phyloP scores from a whole-genome alignment of 106 monocot species.

The Narthecium ossifragum region DNA sequence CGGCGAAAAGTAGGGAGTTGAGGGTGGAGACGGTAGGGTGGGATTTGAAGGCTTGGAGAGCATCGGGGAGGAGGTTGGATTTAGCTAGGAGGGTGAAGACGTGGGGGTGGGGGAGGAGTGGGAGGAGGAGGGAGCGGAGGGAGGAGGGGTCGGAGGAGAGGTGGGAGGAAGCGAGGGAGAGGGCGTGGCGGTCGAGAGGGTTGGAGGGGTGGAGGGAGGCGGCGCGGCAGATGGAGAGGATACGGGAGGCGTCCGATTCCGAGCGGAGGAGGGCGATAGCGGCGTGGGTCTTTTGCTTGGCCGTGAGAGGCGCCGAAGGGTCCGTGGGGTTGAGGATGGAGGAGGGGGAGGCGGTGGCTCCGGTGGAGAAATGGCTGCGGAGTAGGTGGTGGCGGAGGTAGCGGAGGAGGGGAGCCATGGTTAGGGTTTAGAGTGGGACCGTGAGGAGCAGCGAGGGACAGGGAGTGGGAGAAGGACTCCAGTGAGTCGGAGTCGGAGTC shows the following conservation, averaged over 20 bases:
- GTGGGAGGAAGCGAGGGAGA: constrained; percentile 45
- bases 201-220: constrained; percentile 40
- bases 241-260: constrained; percentile 38
- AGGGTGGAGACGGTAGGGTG: constrained; percentile 34
- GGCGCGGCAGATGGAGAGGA: constrained; percentile 57
- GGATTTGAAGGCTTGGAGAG: constrained; percentile 38
- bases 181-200: constrained; percentile 38
- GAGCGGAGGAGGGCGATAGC: constrained; percentile 67
- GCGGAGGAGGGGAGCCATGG: too few relatives aligned
- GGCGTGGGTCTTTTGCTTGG: too few relatives aligned
- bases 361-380: too few relatives aligned
- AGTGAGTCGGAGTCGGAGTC: too few relatives aligned
- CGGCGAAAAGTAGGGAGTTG: constrained; percentile 77
- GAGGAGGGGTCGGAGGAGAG: constrained; percentile 8
- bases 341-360: too few relatives aligned
- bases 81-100: constrained; percentile 78
- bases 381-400: too few relatives aligned
- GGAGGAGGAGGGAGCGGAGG: constrained; percentile 12
- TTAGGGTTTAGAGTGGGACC: too few relatives aligned
- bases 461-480: too few relatives aligned
- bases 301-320: too few relatives aligned
- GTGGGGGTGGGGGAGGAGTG: constrained; percentile 33
- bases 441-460: too few relatives aligned
- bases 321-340: too few relatives aligned
- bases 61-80: constrained; percentile 62